These are phyloP conservation scores for Pseudocercospora fuligena DNA, from an alignment of 2,329 filamentous ascomycete genomes.

Conservation along the genomic window DNA sequence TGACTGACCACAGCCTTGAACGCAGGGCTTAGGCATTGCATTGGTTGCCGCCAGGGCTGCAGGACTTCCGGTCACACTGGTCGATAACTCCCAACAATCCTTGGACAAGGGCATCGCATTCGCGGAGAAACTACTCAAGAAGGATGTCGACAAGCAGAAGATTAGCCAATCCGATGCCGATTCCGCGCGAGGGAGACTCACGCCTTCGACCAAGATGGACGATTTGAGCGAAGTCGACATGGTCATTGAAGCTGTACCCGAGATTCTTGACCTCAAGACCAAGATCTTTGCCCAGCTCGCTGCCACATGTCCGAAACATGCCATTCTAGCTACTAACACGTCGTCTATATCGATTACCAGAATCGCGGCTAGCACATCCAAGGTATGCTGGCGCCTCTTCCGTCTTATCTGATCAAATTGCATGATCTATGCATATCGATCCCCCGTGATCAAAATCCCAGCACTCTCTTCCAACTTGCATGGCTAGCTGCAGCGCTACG, in stretches of 20 bases:
- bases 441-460: neutral
- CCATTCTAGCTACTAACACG: slow-evolving; percentile 95
- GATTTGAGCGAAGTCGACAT: slow-evolving; percentile 86
- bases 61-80: slow-evolving; percentile 78
- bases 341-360: slow-evolving; percentile 98
- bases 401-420: slow-evolving; percentile 9
- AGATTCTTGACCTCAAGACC: slow-evolving; percentile 80
- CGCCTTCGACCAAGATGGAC: slow-evolving; percentile 73
- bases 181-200: slow-evolving; percentile 71
- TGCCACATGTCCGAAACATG: slow-evolving; percentile 77
- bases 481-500: slow-evolving; percentile 1
- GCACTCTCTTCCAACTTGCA: slow-evolving; percentile 2
- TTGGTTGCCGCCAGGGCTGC: slow-evolving; percentile 89
- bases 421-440: slow-evolving; percentile 9
- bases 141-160: slow-evolving; percentile 86
- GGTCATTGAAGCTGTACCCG: slow-evolving; percentile 93
- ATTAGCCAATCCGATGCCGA: slow-evolving; percentile 83
- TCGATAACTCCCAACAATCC: slow-evolving; percentile 83
- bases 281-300: slow-evolving; percentile 85
- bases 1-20: slow-evolving; percentile 26
- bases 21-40: slow-evolving; percentile 89
- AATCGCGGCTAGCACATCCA: slow-evolving; percentile 82
- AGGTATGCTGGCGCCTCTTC: slow-evolving; percentile 37
- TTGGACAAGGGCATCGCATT: slow-evolving; percentile 89
- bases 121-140: slow-evolving; percentile 90